Evolutionary conservation across 2,329 filamentous ascomycete species (phyloP), one percentile per base, ranked within the genome.

Genomic region (Hymenoscyphus linearis): DNA sequence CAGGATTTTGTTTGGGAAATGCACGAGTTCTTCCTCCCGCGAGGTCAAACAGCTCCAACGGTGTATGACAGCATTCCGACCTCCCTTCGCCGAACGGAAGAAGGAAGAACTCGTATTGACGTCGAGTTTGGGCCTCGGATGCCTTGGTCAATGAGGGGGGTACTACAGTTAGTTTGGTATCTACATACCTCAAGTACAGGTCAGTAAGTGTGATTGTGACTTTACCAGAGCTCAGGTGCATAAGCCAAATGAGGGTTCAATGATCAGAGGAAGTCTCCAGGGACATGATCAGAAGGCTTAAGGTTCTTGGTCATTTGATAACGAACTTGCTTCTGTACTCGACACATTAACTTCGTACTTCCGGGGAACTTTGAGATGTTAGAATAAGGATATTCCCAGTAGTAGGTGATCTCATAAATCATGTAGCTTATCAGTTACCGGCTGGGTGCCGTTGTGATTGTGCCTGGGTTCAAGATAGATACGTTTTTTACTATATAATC

Each of bases 371-470:
- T 31, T 31, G 14, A 9, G n/a, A 47, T 3, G 12, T 22, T 25
- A 25, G 40, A 47, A 25, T 40, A 22, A 22, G 40, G 18, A 47
- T 47, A 47, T 47, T 10, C n/a, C 9, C 10, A 2, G 40, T n/a
- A 47, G 40, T 6, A 40, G 37, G 37, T 18, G 55, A 57, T 10
- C 35, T 36, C n/a, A 31, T 25, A 57, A 40, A 26, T 16, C 5
- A 25, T 34, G n/a, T 44, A 44, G 55, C 57, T 59, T 54, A 59
- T 59, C 35, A 54, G 18, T 54, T 31, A 22, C 18, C n/a, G n/a
- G n/a, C n/a, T n/a, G n/a, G n/a, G n/a, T 44, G 26, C 55, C 57
- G 4, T 18, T 18, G 9, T 44, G 16, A 2, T 31, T 40, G 37
- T n/a, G 16, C 37, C 37, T 40, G 16, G 37, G n/a, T 22, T 36